phyloP scores from a whole-genome alignment of 441 rosid species.

The Erodium texanum region DNA sequence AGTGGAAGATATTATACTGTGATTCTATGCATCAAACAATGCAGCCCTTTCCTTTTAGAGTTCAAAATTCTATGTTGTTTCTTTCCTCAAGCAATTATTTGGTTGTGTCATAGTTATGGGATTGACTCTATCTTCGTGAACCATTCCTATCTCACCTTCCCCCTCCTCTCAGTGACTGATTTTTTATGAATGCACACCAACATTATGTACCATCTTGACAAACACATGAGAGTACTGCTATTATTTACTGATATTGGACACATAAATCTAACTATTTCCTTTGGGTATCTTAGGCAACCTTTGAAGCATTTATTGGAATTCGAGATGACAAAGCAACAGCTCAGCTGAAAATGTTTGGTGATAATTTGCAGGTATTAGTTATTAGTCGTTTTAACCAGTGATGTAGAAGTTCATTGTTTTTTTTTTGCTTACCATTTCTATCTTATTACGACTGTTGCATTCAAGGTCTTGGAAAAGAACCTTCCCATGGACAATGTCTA shows the following conservation, averaged over 20 bases:
- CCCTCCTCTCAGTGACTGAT: not conserved
- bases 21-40: not conserved
- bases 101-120: not conserved
- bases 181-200: not conserved
- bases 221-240: conserved; percentile 1
- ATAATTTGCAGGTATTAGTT: conserved; percentile 71
- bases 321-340: conserved; percentile 80
- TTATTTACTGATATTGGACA: conserved; percentile 6
- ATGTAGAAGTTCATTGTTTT: not conserved
- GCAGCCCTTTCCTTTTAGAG: not conserved
- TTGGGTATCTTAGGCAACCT: conserved; percentile 48
- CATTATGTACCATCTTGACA: not conserved
- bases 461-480: conserved; percentile 65
- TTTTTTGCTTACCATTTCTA: conserved; percentile 2
- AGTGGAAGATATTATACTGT: not conserved
- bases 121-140: not conserved
- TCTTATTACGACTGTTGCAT: conserved; percentile 22
- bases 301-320: conserved; percentile 80
- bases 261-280: conserved; percentile 16
- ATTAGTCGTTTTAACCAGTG: conserved; percentile 13
- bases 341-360: conserved; percentile 80
- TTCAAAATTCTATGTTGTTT: not conserved
- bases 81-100: not conserved
- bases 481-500: conserved; percentile 71
- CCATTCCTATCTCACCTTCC: not conserved